Percentiles rank a stretch among this genome's conserved stretches.
Conservation (phyloP, 1,139 yeast genomes). For the Kurtzmaniella quercitrusa region DNA sequence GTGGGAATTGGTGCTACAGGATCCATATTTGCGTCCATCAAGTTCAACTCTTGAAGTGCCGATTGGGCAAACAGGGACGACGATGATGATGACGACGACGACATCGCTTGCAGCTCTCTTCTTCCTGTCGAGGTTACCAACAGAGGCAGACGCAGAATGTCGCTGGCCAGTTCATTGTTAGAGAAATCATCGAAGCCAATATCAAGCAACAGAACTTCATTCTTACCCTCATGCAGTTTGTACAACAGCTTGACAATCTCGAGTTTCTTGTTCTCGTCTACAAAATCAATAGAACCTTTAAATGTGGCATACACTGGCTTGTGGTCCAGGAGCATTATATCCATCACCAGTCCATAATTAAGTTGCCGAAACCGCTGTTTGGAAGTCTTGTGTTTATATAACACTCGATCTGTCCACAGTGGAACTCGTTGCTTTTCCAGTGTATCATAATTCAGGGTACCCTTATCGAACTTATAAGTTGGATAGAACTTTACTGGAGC, state of each 20-base stretch:
- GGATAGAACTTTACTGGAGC: slow-evolving; percentile 70
- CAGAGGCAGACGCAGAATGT: slow-evolving; percentile 11
- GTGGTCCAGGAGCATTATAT: slow-evolving; percentile 75
- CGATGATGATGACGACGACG: slow-evolving; percentile 9
- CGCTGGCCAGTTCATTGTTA: slow-evolving; percentile 6
- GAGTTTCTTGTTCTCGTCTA: slow-evolving; percentile 41
- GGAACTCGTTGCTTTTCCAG: slow-evolving; percentile 92
- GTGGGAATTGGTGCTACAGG: slow-evolving; percentile 14
- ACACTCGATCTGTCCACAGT: slow-evolving; percentile 93
- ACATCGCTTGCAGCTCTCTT: slow-evolving; percentile 7
- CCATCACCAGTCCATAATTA: slow-evolving; percentile 55
- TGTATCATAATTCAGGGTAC: slow-evolving; percentile 77
- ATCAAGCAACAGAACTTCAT: slow-evolving; percentile 17
- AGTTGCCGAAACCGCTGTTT: slow-evolving; percentile 52
- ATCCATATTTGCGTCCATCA: slow-evolving; percentile 25
- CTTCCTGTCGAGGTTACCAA: slow-evolving; percentile 10
- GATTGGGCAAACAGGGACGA: slow-evolving; percentile 17
- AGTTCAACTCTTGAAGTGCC: slow-evolving; percentile 34
- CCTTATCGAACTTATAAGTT: slow-evolving; percentile 91
- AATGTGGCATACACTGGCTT: slow-evolving; percentile 85
- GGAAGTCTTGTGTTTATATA: slow-evolving; percentile 32
- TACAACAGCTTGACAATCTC: slow-evolving; percentile 29
- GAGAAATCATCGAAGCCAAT: slow-evolving; percentile 2
- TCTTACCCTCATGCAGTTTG: slow-evolving; percentile 25
- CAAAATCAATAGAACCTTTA: slow-evolving; percentile 55